These are phyloP conservation scores for Pseudozyma sp. DNA, from an alignment of 1,284 basidiomycete species.

Conservation along the genomic window DNA sequence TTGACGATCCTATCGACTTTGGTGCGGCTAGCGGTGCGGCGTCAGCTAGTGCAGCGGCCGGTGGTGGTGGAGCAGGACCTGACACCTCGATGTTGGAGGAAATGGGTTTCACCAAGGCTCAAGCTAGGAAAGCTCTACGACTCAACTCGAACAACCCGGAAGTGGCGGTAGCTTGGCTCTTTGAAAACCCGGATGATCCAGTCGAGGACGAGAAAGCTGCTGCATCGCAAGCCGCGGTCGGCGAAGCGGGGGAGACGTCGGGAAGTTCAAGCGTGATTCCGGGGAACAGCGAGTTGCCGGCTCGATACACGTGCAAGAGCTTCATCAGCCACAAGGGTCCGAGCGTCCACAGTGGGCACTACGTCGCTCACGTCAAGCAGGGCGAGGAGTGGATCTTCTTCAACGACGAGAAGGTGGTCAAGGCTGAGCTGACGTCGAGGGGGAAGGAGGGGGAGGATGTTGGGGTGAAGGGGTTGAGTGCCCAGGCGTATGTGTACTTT, in stretches of 20 bases:
- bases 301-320: conserved; percentile 82
- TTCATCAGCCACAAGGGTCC: conserved; percentile 98
- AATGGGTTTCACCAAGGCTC: conserved; percentile 90
- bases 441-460: conserved; percentile 29
- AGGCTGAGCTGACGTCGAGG: conserved; percentile 33
- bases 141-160: conserved; percentile 85
- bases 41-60: conserved; percentile 10
- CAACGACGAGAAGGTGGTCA: conserved; percentile 58
- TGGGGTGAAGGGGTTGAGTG: conserved; percentile 41
- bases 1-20: conserved; percentile 81
- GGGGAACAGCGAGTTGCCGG: conserved; percentile 74
- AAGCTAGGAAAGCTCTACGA: conserved; percentile 87
- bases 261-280: conserved; percentile 22
- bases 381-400: conserved; percentile 53
- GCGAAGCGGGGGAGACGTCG: conserved; percentile 8
- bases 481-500: conserved; percentile 59
- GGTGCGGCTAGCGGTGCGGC: conserved; percentile 37
- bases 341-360: conserved; percentile 79
- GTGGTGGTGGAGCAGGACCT: conserved; percentile 64
- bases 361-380: conserved; percentile 81
- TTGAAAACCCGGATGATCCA: conserved; percentile 88
- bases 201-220: conserved; percentile 74
- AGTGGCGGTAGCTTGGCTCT: conserved; percentile 95
- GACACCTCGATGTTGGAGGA: conserved; percentile 77
- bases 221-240: conserved; percentile 1